phyloP scores from a whole-genome alignment of 257 asterid genomes.

The Penstemon barbatus region DNA sequence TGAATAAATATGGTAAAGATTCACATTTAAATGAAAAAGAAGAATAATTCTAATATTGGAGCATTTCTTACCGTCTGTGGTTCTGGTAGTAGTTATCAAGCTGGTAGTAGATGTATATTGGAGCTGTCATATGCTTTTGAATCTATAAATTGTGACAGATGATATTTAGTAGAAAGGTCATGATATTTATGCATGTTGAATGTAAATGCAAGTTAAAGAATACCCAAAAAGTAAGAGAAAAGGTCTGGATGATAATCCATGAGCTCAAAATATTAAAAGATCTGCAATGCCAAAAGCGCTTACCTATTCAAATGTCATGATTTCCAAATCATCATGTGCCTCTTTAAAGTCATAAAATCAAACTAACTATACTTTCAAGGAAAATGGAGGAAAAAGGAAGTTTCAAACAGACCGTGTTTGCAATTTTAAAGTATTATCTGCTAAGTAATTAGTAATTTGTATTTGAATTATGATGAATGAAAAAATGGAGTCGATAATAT shows the following conservation, averaged over 20 bases:
- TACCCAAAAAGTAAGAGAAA: background rate
- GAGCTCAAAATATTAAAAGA: background rate
- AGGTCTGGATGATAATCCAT: slow-evolving; percentile 8
- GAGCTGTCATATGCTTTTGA: slow-evolving; percentile 68
- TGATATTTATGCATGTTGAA: background rate
- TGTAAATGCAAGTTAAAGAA: slow-evolving; percentile 4
- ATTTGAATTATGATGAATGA: too few species aligned
- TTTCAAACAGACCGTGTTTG: background rate
- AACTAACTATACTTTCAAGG: background rate
- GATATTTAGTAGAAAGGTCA: background rate
- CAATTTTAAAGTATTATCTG: too few species aligned
- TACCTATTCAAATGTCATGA: slow-evolving; percentile 3
- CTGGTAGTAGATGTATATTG: slow-evolving; percentile 72
- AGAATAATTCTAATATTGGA: slow-evolving; percentile 1
- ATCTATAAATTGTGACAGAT: slow-evolving; percentile 34
- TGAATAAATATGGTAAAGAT: slow-evolving; percentile 14
- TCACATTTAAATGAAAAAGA: background rate
- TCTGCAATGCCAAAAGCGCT: background rate
- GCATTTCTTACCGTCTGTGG: slow-evolving; percentile 60
- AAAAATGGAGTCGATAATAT: too few species aligned
- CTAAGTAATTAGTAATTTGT: too few species aligned
- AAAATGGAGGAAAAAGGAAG: background rate
- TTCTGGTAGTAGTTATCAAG: slow-evolving; percentile 84
- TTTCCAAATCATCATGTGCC: background rate
- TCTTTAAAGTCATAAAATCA: background rate